Percentiles rank a stretch among this genome's conserved stretches.
These are phyloP conservation scores for Epichloe uncinata DNA, from an alignment of 2,329 filamentous ascomycete species.

Conservation along the genomic window DNA sequence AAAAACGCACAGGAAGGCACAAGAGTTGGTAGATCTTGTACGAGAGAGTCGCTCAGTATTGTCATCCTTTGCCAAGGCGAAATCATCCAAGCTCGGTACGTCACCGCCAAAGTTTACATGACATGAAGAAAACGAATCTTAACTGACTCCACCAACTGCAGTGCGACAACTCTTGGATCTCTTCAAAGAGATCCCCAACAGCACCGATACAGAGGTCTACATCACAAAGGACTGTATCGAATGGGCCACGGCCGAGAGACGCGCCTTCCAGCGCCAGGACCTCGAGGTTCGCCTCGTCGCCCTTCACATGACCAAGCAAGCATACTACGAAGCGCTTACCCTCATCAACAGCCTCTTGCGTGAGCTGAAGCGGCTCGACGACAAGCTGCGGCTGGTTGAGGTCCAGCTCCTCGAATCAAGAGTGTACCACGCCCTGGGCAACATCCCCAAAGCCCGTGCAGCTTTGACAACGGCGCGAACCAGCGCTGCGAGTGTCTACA, in stretches of 20 bases:
- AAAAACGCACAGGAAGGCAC: slow-evolving; percentile 44
- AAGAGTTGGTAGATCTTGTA: slow-evolving; percentile 81
- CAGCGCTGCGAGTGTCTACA: slow-evolving; percentile 93
- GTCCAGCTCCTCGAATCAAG: slow-evolving; percentile 94
- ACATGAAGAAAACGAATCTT: not conserved
- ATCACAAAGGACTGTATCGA: slow-evolving; percentile 99
- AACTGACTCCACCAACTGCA: slow-evolving; percentile 23
- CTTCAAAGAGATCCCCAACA: slow-evolving; percentile 86
- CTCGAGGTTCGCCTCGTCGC: slow-evolving; percentile 90
- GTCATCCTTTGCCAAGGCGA: slow-evolving; percentile 95
- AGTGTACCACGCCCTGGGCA: slow-evolving; percentile 94
- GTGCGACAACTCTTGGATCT: slow-evolving; percentile 95
- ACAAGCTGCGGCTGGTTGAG: slow-evolving; percentile 95
- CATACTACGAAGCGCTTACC: slow-evolving; percentile 91
- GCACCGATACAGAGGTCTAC: slow-evolving; percentile 82
- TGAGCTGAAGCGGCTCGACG: slow-evolving; percentile 94
- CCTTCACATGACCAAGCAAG: slow-evolving; percentile 93
- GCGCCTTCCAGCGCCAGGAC: slow-evolving; percentile 93
- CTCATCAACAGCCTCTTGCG: slow-evolving; percentile 93
- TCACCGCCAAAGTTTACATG: slow-evolving; percentile 1
- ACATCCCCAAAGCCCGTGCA: slow-evolving; percentile 89
- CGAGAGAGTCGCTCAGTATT: slow-evolving; percentile 82
- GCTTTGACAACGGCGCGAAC: slow-evolving; percentile 90
- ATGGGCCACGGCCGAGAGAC: slow-evolving; percentile 90
- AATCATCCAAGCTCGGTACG: slow-evolving; percentile 94